phyloP scores from a whole-genome alignment of 1,284 basidiomycete species.

The Puccinia horiana region DNA sequence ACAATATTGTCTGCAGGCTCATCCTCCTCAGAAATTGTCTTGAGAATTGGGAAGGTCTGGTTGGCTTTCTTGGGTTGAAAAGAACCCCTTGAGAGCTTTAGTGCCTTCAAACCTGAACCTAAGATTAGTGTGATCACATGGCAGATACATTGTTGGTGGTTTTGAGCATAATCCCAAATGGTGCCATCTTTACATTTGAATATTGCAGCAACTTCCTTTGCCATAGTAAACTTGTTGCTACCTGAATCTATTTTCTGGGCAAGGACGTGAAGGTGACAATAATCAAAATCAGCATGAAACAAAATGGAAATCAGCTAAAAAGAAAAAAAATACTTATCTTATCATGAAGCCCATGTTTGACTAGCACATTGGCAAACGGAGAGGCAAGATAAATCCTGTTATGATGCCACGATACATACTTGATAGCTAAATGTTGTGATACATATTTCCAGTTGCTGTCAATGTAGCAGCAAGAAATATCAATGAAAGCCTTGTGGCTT shows the following conservation, averaged over 20 bases:
- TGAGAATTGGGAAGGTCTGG: background rate
- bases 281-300: background rate
- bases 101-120: background rate
- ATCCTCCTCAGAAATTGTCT: background rate
- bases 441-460: background rate
- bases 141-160: background rate
- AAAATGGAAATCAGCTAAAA: background rate
- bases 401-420: background rate
- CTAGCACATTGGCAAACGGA: background rate
- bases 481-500: background rate
- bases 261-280: background rate
- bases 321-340: background rate
- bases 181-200: background rate
- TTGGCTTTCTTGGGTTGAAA: background rate
- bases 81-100: background rate
- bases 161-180: background rate
- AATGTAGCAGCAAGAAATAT: constrained; percentile 10
- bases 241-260: constrained; percentile 1
- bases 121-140: background rate
- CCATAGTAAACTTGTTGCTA: constrained; percentile 20
- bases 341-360: background rate
- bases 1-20: background rate
- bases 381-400: background rate
- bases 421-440: background rate
- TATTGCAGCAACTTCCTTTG: background rate